These are phyloP conservation scores for Fusarium phyllophilum DNA, from an alignment of 2,329 filamentous ascomycete species.

Conservation along the genomic window DNA sequence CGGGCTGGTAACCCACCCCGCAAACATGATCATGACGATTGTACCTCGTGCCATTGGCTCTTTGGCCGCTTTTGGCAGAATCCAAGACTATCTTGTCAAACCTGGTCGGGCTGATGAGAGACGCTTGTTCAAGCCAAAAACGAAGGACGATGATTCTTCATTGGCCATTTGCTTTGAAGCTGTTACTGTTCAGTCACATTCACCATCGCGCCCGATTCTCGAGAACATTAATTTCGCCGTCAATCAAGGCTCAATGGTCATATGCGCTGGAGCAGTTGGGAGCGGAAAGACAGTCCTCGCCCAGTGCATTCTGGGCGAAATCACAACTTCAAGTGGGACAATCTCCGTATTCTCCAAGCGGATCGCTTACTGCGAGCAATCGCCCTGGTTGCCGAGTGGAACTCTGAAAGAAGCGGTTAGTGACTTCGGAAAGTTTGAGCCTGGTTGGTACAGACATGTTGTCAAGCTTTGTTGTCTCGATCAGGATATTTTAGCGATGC, in stretches of 20 bases:
- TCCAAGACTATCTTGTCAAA: not conserved
- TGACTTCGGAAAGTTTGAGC: not conserved
- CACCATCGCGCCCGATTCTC: not conserved
- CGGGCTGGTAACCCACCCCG: not conserved
- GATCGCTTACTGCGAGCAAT: not conserved
- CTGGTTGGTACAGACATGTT: not conserved
- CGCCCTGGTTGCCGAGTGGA: not conserved
- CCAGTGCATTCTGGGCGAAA: not conserved
- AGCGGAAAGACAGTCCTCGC: not conserved
- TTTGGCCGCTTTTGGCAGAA: not conserved
- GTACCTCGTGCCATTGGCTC: not conserved
- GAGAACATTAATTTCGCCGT: accelerated
- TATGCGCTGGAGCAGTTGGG: not conserved
- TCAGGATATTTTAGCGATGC: not conserved
- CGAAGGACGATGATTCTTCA: accelerated
- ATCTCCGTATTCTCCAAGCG: not conserved
- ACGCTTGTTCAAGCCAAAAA: accelerated
- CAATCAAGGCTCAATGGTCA: accelerated
- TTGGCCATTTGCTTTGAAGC: not conserved
- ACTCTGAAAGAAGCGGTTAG: not conserved
- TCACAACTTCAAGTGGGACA: not conserved
- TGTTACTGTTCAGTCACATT: not conserved
- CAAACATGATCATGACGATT: not conserved
- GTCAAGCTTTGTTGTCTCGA: not conserved
- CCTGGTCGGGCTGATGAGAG: not conserved